Percentiles rank a stretch among this genome's conserved stretches.
Evolutionary conservation across 2,329 filamentous ascomycete genomes (phyloP).

Genomic region (Stromatinia cepivora): DNA sequence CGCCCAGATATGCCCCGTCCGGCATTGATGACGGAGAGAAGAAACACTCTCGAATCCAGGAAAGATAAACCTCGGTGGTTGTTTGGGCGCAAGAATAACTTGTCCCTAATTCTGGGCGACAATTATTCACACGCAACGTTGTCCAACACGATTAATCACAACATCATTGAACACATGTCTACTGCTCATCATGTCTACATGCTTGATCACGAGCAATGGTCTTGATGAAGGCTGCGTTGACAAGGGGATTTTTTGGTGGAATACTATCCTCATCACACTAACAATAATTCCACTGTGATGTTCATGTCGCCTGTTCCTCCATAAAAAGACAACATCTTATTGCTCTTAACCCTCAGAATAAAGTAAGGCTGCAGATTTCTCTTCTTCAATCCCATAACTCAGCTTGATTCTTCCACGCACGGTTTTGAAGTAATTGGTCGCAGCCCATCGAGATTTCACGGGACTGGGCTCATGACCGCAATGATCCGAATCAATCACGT

Average conservation of each 20-base stretch:
- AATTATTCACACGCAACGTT: background rate
- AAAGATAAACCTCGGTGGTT: background rate
- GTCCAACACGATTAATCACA: background rate
- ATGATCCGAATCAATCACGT: background rate
- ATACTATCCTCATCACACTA: background rate
- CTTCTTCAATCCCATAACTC: background rate
- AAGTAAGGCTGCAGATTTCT: too few relatives aligned
- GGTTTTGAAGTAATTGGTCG: background rate
- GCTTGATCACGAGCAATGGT: background rate
- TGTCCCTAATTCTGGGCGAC: background rate
- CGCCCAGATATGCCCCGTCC: conserved; percentile 33
- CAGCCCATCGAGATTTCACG: background rate
- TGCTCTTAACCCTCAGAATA: background rate
- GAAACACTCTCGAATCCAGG: conserved; percentile 11
- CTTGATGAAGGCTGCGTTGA: background rate
- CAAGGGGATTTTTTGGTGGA: background rate
- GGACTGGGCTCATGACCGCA: background rate
- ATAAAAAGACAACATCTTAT: background rate
- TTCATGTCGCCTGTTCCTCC: background rate
- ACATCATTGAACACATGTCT: background rate
- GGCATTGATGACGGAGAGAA: conserved; percentile 30
- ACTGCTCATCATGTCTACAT: background rate
- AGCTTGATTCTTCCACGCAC: background rate
- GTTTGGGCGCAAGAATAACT: background rate
- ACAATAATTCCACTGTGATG: background rate